A percentile compares a stretch with the other conserved stretches of the same genome.
Conservation (phyloP, 108 stramenopile genomes). For the Cyclotella cryptica region DNA sequence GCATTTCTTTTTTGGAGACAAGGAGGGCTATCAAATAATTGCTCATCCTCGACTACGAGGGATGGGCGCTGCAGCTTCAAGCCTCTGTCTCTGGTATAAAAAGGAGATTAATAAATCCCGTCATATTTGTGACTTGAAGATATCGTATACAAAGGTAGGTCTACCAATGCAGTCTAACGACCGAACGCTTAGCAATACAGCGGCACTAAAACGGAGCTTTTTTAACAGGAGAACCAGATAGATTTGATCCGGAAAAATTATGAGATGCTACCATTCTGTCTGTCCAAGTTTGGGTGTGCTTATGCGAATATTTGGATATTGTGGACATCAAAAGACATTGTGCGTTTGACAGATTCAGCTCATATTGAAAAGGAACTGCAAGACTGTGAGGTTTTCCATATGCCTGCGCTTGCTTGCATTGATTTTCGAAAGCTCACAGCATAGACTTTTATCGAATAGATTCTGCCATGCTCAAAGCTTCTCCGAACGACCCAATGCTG, state of each 20-base stretch:
- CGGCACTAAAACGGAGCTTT: neutral
- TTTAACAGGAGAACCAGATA: constrained; percentile 9
- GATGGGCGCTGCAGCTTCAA: constrained; percentile 30
- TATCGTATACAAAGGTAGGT: constrained; percentile 40
- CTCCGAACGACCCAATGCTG: constrained; percentile 40
- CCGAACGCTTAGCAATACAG: neutral
- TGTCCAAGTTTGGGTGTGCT: constrained; percentile 42
- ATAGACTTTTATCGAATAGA: neutral
- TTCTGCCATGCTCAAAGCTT: constrained; percentile 26
- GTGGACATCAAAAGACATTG: constrained; percentile 28
- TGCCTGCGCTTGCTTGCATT: neutral
- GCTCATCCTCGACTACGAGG: constrained; percentile 41
- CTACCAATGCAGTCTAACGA: neutral
- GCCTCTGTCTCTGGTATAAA: constrained; percentile 38
- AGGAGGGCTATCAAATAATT: constrained; percentile 23
- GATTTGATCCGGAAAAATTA: constrained; percentile 39
- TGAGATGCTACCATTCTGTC: constrained; percentile 39
- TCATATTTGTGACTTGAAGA: constrained; percentile 28
- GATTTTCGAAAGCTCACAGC: too few relatives aligned
- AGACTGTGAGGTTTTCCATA: constrained; percentile 27
- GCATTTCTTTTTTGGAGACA: constrained; percentile 43
- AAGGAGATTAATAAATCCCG: constrained; percentile 28
- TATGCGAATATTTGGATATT: constrained; percentile 49
- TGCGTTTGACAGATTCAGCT: constrained; percentile 37
- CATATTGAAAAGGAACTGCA: constrained; percentile 46